Evolutionary conservation across 2,329 filamentous ascomycete species (phyloP).

Genomic region (Mariannaea elegans): DNA sequence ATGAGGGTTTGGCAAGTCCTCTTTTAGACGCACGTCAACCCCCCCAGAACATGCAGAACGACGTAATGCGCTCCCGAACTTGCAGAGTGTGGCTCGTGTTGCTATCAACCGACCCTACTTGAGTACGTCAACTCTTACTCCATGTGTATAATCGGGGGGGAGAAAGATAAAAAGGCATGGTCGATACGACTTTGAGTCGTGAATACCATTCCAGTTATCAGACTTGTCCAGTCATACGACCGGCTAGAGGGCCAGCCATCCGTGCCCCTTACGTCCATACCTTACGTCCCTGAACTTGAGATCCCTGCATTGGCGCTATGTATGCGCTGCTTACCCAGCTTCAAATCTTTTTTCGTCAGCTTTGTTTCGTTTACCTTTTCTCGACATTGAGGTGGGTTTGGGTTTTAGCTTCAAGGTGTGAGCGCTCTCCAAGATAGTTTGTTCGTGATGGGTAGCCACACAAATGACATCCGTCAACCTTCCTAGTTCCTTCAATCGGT

Average conservation of each 20-base stretch:
- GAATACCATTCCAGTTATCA: constrained; percentile 22
- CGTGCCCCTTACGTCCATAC: constrained; percentile 9
- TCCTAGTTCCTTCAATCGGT: no score
- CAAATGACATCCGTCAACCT: no score
- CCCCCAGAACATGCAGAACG: constrained; percentile 18
- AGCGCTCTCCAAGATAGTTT: no score
- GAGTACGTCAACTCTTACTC: constrained; percentile 12
- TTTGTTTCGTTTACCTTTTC: constrained; percentile 11
- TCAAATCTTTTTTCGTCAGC: not conserved
- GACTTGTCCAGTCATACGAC: constrained; percentile 15
- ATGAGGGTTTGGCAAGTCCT: no score
- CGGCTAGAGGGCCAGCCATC: not conserved
- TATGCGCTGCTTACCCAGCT: not conserved
- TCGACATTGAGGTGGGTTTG: not conserved
- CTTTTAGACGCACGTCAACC: constrained; percentile 19
- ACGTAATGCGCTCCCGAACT: constrained; percentile 11
- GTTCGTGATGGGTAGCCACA: no score
- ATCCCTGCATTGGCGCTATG: constrained; percentile 13
- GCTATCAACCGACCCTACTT: not conserved
- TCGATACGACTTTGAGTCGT: constrained; percentile 10
- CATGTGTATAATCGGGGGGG: not conserved
- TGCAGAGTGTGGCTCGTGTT: constrained; percentile 24
- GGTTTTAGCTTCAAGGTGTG: no score
- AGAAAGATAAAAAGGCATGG: not conserved
- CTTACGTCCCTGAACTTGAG: constrained; percentile 8